phyloP scores from a whole-genome alignment of 1,284 basidiomycete species.

The Fistulinella cinereoalba region DNA sequence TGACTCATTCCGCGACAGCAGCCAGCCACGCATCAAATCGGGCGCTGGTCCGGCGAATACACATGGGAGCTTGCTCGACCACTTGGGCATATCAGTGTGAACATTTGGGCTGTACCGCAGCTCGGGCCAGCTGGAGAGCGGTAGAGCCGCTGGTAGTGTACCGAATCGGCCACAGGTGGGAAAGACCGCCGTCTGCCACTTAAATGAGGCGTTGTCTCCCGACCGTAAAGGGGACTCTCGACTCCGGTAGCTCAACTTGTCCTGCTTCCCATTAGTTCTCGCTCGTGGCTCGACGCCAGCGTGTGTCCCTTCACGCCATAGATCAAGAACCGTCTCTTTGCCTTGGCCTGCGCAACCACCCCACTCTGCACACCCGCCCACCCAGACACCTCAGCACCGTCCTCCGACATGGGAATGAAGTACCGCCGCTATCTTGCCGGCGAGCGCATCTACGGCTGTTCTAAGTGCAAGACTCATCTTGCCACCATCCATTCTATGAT shows the following conservation, averaged over 20 bases:
- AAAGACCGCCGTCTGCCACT: constrained; percentile 19
- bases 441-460: constrained; percentile 89
- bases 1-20: background rate
- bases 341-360: too few species aligned
- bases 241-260: constrained; percentile 4
- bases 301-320: background rate
- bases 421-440: constrained; percentile 88
- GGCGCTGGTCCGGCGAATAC: too few species aligned
- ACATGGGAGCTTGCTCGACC: too few species aligned
- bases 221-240: constrained; percentile 26
- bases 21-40: background rate
- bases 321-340: too few species aligned
- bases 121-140: background rate
- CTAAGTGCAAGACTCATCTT: constrained; percentile 89
- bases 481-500: constrained; percentile 91
- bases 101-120: background rate
- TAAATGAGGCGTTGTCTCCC: constrained; percentile 22
- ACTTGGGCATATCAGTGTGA: background rate
- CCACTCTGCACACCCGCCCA: too few species aligned
- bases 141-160: background rate
- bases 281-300: background rate
- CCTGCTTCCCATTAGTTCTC: background rate
- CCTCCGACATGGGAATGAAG: constrained; percentile 73
- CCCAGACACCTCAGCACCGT: background rate
- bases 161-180: constrained; percentile 23